Conservation (phyloP, 352 stramenopile genomes). For the Phytophthora rubi region DNA sequence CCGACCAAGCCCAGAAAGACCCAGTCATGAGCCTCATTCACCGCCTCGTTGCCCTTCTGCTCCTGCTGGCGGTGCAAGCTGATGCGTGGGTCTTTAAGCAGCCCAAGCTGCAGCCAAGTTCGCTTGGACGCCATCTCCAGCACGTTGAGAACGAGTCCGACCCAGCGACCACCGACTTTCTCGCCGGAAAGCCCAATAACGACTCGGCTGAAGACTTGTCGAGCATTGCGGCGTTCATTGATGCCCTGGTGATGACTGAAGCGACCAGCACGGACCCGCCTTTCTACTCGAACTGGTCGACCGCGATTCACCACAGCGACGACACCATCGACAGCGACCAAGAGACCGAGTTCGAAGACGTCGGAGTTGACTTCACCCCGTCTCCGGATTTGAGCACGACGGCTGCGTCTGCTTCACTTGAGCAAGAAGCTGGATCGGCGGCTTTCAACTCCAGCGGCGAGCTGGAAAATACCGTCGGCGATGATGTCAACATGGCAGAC, state of each 20-base stretch:
- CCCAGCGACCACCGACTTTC: constrained; percentile 7
- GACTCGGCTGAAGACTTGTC: constrained; percentile 11
- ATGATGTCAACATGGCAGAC: constrained; percentile 20
- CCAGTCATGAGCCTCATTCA: constrained; percentile 17
- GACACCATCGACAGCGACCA: background rate
- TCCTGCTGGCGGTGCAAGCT: constrained; percentile 6
- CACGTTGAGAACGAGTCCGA: constrained; percentile 10
- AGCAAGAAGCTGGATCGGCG: background rate
- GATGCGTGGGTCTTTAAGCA: constrained; percentile 3
- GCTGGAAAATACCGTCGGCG: constrained; percentile 1
- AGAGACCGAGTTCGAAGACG: constrained; percentile 2
- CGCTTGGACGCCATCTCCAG: constrained; percentile 8
- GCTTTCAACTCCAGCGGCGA: constrained; percentile 5
- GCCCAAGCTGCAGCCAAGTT: constrained; percentile 1
- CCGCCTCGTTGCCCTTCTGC: constrained; percentile 9
- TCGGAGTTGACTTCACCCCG: constrained; percentile 6
- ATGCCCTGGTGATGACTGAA: constrained; percentile 9
- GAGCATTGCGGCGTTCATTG: constrained; percentile 15
- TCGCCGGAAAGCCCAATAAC: background rate
- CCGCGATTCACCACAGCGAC: background rate
- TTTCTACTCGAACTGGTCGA: constrained; percentile 19
- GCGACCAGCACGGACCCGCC: background rate
- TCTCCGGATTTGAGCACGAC: constrained; percentile 10
- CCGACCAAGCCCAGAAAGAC: constrained; percentile 8
- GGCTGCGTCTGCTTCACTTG: constrained; percentile 3